Conservation (phyloP, 2,329 filamentous ascomycete species). For the Trichoderma breve region DNA sequence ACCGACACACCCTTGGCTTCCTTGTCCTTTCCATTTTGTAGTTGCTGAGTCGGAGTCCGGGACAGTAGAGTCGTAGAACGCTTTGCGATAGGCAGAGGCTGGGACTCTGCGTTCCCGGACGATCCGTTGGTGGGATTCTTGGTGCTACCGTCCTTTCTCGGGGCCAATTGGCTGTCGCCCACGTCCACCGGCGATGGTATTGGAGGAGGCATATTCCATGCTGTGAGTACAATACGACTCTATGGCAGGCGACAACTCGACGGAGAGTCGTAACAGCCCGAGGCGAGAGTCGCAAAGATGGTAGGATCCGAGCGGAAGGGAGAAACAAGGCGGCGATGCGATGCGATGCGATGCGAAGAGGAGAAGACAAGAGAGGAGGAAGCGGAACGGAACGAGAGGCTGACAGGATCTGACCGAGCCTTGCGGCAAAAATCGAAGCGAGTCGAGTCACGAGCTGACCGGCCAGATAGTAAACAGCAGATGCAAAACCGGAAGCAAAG, state of each 20-base stretch:
- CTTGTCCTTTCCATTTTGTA: constrained; percentile 39
- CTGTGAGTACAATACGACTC: constrained; percentile 26
- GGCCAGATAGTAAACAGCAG: not conserved
- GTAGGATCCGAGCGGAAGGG: not conserved
- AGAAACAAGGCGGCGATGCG: not conserved
- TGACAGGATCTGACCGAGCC: not conserved
- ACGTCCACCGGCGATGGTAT: constrained; percentile 29
- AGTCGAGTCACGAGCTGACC: constrained; percentile 13
- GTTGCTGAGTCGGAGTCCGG: constrained; percentile 64
- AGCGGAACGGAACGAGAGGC: not conserved
- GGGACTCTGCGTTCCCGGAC: constrained; percentile 30
- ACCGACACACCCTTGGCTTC: constrained; percentile 29
- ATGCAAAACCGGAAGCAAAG: not conserved
- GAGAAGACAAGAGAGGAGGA: not conserved
- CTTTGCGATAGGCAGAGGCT: constrained; percentile 23
- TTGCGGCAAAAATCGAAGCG: not conserved
- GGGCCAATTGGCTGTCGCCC: constrained; percentile 31
- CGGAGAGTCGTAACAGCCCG: constrained; percentile 16
- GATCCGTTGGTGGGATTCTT: constrained; percentile 28
- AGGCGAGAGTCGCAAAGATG: not conserved
- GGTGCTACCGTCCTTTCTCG: constrained; percentile 28
- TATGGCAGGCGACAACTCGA: not conserved
- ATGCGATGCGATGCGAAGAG: not conserved
- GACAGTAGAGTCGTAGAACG: constrained; percentile 29
- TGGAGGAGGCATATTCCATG: constrained; percentile 38